These are phyloP conservation scores for Eleusine coracana DNA, from an alignment of 176 grass and related monocot genomes.

Conservation along the genomic window DNA sequence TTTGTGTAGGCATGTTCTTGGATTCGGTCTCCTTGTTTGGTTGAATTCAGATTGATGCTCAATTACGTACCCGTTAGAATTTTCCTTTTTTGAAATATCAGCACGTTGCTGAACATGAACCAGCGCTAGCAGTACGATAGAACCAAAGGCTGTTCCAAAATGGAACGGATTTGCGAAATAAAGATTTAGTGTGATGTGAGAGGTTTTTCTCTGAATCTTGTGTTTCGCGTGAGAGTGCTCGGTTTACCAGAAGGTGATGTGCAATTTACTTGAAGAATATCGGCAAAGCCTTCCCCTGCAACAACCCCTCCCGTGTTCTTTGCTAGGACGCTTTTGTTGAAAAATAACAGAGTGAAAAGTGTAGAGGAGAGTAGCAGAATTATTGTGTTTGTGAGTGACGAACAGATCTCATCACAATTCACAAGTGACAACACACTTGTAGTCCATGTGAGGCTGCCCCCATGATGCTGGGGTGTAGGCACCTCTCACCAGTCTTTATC, in stretches of 20 bases:
- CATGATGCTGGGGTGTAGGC: constrained; percentile 12
- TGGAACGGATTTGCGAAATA: too few species aligned
- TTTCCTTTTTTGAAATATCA: not conserved
- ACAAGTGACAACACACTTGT: constrained; percentile 5
- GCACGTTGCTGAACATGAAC: not conserved
- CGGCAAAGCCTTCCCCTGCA: too few species aligned
- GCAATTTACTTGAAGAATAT: too few species aligned
- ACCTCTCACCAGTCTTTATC: not conserved
- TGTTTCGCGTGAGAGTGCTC: too few species aligned
- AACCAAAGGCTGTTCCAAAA: too few species aligned
- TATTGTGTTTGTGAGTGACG: not conserved
- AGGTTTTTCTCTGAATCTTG: too few species aligned
- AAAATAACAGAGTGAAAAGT: not conserved
- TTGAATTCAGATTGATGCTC: not conserved
- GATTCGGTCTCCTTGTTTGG: not conserved
- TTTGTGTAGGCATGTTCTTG: not conserved
- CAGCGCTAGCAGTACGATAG: too few species aligned
- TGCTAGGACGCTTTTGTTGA: not conserved
- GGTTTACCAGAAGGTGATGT: too few species aligned
- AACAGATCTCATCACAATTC: not conserved
- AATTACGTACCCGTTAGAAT: not conserved
- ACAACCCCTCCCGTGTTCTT: not conserved
- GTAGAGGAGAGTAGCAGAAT: not conserved
- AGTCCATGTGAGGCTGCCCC: constrained; percentile 20
- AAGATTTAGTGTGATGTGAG: too few species aligned